Base-by-base conservation (phyloP, 192 early-diverging fungal genomes). In the Thoreauomyces humboldtii region DNA sequence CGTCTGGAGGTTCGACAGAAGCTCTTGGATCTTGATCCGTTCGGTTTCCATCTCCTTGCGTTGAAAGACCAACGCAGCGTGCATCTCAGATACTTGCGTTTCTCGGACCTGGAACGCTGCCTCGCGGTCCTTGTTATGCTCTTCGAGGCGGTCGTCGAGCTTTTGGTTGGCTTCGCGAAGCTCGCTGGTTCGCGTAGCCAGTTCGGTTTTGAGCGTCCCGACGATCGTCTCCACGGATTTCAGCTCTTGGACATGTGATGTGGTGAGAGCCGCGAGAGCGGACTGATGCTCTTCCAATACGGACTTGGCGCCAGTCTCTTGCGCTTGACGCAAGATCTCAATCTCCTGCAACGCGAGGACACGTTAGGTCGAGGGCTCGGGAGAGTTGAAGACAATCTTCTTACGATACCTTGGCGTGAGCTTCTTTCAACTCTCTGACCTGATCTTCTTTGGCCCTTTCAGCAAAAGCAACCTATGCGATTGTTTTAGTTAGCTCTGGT, bases 51-150 rank as follows among this genome's bases (percentile, higher is more conserved):
- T 32, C 6, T 31, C 55, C 19, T 57, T 57, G 7, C 25, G 47
- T 24, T 50, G 47, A 50, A 19, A 7, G 22, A 50, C 15, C 7
- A 50, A 24, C 11, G 7, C 15, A 7, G 7, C 12, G 11, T 57
- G 55, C 55, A 57, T 6, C 34, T 31, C 55, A 3, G 27, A 31
- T 22, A 34, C 38, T 36, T 57, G 32, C 5, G 34, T 34, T 4
- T 57, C 33, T n/a, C 27, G 55, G 15, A 12, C 27, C 32, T 31
- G 9, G 27, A 36, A 57, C 19, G 55, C n/a, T 36, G n/a, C 19
- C 27, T 57, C 55, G 34, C 55, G 55, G 19, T 57, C 55, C 35
- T 36, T 15, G 4, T 37, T 27, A 25, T 21, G n/a, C 34, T 57
- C 31, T 12, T 19, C 19, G 15, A n/a, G 19, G 19, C 27, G 34